A percentile compares a stretch with the other conserved stretches of the same genome.
Evolutionary conservation across 495 filamentous ascomycete species (phyloP).

Genomic region (Hyphodiscus hymeniophilus): DNA sequence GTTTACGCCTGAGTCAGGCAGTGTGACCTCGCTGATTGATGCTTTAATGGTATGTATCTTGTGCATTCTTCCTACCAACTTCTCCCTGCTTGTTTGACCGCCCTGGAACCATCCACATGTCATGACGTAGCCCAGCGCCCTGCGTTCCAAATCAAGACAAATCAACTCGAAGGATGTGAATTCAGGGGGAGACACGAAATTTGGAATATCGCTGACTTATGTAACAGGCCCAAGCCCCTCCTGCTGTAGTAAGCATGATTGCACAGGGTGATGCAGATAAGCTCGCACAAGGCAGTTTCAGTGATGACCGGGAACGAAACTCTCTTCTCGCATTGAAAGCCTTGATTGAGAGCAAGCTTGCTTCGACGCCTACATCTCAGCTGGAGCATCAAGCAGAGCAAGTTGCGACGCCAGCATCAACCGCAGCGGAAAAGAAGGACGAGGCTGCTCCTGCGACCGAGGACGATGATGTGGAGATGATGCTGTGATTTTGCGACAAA

Average conservation of each 20-base stretch:
- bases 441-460: background rate
- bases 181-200: too few species aligned
- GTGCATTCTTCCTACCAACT: background rate
- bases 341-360: constrained; percentile 19
- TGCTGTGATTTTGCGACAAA: constrained; percentile 2
- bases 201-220: background rate
- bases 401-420: background rate
- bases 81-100: too few species aligned
- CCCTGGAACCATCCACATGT: background rate
- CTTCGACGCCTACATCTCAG: background rate
- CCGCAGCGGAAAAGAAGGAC: background rate
- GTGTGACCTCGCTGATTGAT: constrained; percentile 29
- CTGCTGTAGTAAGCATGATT: constrained; percentile 13
- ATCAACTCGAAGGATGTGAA: too few species aligned
- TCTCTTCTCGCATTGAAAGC: constrained; percentile 28
- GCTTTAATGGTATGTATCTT: constrained; percentile 34
- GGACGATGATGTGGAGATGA: constrained; percentile 13
- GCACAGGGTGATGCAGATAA: constrained; percentile 7
- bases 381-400: background rate
- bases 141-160: too few species aligned
- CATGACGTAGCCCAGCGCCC: constrained; percentile 14
- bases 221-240: constrained; percentile 27
- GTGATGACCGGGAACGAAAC: constrained; percentile 25
- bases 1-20: constrained; percentile 1
- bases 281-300: constrained; percentile 9